Evolutionary conservation across 805 yeast species (phyloP).

Genomic region (Spathaspora hagerdaliae): DNA sequence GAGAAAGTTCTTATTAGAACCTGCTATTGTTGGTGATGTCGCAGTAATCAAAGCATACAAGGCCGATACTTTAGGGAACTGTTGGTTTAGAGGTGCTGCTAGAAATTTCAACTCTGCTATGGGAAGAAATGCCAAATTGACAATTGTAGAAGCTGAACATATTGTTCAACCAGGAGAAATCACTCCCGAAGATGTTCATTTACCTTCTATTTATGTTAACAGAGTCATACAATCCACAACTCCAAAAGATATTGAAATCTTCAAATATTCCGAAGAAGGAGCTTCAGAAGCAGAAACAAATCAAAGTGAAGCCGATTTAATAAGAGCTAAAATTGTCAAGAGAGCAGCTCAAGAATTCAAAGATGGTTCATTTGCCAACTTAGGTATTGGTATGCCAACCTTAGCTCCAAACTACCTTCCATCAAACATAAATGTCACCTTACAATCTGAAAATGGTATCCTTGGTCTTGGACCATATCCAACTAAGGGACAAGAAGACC

Average conservation of each 20-base stretch:
- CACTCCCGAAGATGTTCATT: constrained; percentile 41
- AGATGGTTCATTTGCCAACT: constrained; percentile 40
- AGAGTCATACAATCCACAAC: constrained; percentile 37
- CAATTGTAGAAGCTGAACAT: constrained; percentile 50
- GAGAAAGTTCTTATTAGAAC: constrained; percentile 38
- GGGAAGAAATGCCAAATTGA: constrained; percentile 42
- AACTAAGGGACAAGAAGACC: constrained; percentile 37
- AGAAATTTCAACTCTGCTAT: constrained; percentile 43
- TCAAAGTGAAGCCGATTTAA: constrained; percentile 12
- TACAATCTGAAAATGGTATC: constrained; percentile 49
- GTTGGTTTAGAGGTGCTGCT: constrained; percentile 45
- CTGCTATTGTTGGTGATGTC: constrained; percentile 44
- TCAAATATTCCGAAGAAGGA: constrained; percentile 16
- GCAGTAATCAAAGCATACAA: constrained; percentile 46
- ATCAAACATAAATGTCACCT: constrained; percentile 28
- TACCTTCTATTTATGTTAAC: constrained; percentile 44
- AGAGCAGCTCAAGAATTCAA: constrained; percentile 45
- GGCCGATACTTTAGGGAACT: constrained; percentile 47
- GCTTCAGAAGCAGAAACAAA: constrained; percentile 2
- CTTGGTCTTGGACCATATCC: constrained; percentile 50
- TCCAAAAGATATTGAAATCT: constrained; percentile 40
- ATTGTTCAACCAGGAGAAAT: constrained; percentile 45
- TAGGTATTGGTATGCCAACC: constrained; percentile 52
- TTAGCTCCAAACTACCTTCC: constrained; percentile 41
- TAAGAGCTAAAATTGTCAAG: constrained; percentile 33